These are phyloP conservation scores for Starmerella bombi DNA, from an alignment of 805 yeast species.

Conservation along the genomic window DNA sequence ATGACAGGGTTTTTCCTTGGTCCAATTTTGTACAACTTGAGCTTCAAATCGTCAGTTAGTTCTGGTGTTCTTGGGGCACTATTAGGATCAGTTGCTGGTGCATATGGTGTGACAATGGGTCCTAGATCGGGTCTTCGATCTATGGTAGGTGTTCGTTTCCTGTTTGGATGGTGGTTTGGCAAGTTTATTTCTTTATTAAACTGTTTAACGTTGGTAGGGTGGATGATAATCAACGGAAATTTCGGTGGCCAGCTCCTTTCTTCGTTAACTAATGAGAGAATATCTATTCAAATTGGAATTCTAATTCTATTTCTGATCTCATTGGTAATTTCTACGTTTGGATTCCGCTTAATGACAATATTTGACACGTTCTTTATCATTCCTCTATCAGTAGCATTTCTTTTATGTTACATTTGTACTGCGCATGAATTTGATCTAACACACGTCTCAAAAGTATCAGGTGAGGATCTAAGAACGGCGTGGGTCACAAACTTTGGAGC, in stretches of 20 bases:
- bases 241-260: constrained; percentile 75
- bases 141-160: constrained; percentile 66
- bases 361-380: constrained; percentile 56
- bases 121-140: constrained; percentile 84
- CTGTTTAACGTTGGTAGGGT: constrained; percentile 70
- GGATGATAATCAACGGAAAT: constrained; percentile 86
- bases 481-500: constrained; percentile 61
- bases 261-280: constrained; percentile 47
- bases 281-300: constrained; percentile 65
- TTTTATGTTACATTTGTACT: constrained; percentile 47
- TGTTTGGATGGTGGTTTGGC: constrained; percentile 80
- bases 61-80: constrained; percentile 51
- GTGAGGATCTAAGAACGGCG: constrained; percentile 36
- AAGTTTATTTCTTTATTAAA: constrained; percentile 60
- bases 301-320: constrained; percentile 53
- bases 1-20: constrained; percentile 75
- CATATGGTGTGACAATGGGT: constrained; percentile 76
- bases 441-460: constrained; percentile 32
- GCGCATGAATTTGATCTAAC: constrained; percentile 26
- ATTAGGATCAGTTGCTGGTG: constrained; percentile 65
- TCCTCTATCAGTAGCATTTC: constrained; percentile 55
- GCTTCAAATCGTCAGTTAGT: constrained; percentile 49
- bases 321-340: constrained; percentile 58
- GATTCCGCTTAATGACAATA: constrained; percentile 55
- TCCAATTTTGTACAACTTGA: constrained; percentile 55